phyloP scores from a whole-genome alignment of 441 rosid species.

The Jatropha multifida region DNA sequence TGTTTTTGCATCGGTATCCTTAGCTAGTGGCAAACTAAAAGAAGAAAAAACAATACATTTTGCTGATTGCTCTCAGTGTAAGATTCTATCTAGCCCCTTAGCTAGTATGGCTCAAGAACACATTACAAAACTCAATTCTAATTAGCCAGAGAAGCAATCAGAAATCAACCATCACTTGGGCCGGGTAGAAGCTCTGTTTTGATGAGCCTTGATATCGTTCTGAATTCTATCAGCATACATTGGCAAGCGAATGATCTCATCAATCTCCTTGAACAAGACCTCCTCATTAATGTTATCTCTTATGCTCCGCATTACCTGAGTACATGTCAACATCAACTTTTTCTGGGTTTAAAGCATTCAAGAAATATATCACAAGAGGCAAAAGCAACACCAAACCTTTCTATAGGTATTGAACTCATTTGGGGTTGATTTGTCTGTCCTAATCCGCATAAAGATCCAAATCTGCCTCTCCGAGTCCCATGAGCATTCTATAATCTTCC shows the following conservation, averaged over 20 bases:
- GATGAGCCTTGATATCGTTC: slow-evolving; percentile 17
- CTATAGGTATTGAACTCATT: slow-evolving; percentile 80
- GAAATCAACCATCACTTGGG: slow-evolving; percentile 3
- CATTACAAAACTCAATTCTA: background rate
- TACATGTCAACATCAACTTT: background rate
- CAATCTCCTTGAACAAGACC: slow-evolving; percentile 64
- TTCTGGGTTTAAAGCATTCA: background rate
- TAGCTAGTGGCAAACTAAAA: background rate
- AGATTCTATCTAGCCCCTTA: background rate
- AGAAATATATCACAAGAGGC: background rate
- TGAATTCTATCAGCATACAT: slow-evolving; percentile 68
- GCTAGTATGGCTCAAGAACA: background rate
- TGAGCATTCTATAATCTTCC: slow-evolving; percentile 81
- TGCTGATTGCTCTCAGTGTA: background rate
- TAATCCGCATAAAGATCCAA: slow-evolving; percentile 74
- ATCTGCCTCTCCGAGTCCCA: slow-evolving; percentile 58
- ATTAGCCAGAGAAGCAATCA: background rate
- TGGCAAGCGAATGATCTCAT: slow-evolving; percentile 74
- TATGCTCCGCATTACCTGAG: slow-evolving; percentile 89
- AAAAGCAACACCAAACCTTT: slow-evolving; percentile 47
- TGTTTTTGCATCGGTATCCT: background rate
- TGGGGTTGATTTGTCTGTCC: slow-evolving; percentile 77
- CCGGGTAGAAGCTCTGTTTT: slow-evolving; percentile 8
- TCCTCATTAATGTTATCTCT: slow-evolving; percentile 85
- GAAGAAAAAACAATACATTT: background rate